phyloP scores from a whole-genome alignment of 306 rosid species.

The Lablab purpureus region DNA sequence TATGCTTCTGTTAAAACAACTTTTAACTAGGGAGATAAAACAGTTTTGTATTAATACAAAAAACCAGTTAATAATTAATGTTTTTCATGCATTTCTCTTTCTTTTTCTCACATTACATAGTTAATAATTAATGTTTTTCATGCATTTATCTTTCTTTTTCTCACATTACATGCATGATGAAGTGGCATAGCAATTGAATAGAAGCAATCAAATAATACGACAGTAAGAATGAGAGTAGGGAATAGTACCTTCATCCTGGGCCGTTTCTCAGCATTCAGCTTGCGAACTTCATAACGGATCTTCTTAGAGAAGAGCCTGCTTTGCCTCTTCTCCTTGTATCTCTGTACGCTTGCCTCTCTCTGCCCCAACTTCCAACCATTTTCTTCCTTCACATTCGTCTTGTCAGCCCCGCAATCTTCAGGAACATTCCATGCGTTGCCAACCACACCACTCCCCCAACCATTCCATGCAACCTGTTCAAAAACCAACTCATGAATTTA shows the following conservation, averaged over 20 bases:
- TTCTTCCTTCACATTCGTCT: conserved; percentile 49
- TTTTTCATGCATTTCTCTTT: background rate
- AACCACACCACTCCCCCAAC: conserved; percentile 54
- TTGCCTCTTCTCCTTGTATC: conserved; percentile 90
- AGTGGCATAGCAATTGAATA: background rate
- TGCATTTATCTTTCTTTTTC: too few species aligned
- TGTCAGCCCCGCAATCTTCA: conserved; percentile 43
- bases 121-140: background rate
- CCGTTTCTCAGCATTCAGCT: conserved; percentile 89
- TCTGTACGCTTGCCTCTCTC: conserved; percentile 85
- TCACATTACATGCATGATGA: background rate
- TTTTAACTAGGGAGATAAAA: too few species aligned
- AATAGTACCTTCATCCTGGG: conserved; percentile 88
- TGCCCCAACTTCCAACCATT: conserved; percentile 56
- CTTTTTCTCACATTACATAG: too few species aligned
- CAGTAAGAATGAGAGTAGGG: background rate
- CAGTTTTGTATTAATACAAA: background rate
- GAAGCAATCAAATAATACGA: background rate
- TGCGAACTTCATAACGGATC: conserved; percentile 89
- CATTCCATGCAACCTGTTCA: conserved; percentile 56
- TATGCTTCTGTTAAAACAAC: background rate
- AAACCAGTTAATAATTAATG: background rate
- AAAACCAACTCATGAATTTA: background rate
- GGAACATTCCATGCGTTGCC: conserved; percentile 71
- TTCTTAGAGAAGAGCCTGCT: conserved; percentile 81